A percentile compares a stretch with the other conserved stretches of the same genome.
These are phyloP conservation scores for Plectosphaerella sp. DNA, from an alignment of 2,329 filamentous ascomycete genomes.

Conservation along the genomic window DNA sequence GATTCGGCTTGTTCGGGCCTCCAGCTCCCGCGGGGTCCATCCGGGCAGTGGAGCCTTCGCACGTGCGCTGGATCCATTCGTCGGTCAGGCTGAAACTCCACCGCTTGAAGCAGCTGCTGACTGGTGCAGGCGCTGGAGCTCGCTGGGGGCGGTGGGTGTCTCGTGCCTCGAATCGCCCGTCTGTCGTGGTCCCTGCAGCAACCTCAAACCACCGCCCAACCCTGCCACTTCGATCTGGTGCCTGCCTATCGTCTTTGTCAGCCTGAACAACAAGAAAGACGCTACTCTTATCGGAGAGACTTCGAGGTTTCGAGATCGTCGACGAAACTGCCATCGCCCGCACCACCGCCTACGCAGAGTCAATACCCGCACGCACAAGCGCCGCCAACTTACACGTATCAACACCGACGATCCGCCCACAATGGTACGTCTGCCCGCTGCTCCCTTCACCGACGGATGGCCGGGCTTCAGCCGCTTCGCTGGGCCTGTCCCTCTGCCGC, in stretches of 20 bases:
- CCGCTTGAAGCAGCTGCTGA: background rate
- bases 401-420: background rate
- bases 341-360: too few species aligned
- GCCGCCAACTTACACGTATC: background rate
- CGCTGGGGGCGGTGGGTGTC: background rate
- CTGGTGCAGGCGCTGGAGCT: background rate
- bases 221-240: background rate
- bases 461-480: constrained; percentile 1
- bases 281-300: too few species aligned
- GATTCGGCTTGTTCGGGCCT: background rate
- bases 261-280: background rate
- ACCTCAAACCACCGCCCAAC: background rate
- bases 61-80: background rate
- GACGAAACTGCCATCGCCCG: background rate
- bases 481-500: background rate
- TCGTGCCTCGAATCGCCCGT: background rate
- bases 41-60: too few species aligned
- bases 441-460: background rate
- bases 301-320: background rate
- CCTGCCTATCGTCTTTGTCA: background rate
- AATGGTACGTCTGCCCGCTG: constrained; percentile 9
- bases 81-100: background rate
- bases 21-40: background rate
- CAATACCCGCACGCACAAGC: too few species aligned
- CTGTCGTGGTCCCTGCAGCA: background rate